Base-by-base conservation (phyloP, 1,139 yeast species). In the Eremothecium gossypii region DNA sequence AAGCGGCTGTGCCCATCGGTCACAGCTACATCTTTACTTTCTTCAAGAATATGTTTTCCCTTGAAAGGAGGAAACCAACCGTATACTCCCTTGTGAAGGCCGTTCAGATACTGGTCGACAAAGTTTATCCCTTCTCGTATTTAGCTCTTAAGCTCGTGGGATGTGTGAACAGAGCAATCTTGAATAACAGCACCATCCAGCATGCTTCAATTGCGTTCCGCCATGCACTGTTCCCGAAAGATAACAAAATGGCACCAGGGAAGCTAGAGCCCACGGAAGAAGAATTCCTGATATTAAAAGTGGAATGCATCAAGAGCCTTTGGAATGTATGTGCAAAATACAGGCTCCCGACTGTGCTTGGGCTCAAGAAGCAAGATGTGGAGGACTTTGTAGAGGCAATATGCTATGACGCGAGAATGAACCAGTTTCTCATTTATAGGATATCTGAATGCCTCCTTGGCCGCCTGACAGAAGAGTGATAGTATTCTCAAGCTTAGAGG, bases 181-280 rank as follows among this genome's bases (percentile, higher is more conserved):
- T 34, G 8, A 27, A 38, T 11, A 35, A 38, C n/a, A 26, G 42
- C 9, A 39, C 29, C 17, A 32, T 40, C 23, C 34, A 35, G 30
- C 27, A 28, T 8, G 1, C 42, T 7, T 40, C 49, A 9, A 33
- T 39, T 13, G 26, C 36, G 7, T 9, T 54, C 27, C 44, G 61
- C 33, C 44, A 45, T 20, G 13, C 43, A 20, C 39, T 58, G 3
- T 60, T 59, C 38, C 64, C 63, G 2, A 49, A 52, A 28, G 64
- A 60, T 40, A 53, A 49, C 34, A 38, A 41, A 27, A 48, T 59
- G 52, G 59, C 62, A 1, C 55, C 54, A 9, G 45, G 49, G 8
- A 47, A 51, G 7, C 33, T 41, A 2, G 43, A 49, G 12, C 59
- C 61, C 7, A 38, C 44, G 3, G 57, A 54, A 1, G 48, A 45